phyloP scores from a whole-genome alignment of 768 basidiomycete genomes.

The Solioccasus polychromus region DNA sequence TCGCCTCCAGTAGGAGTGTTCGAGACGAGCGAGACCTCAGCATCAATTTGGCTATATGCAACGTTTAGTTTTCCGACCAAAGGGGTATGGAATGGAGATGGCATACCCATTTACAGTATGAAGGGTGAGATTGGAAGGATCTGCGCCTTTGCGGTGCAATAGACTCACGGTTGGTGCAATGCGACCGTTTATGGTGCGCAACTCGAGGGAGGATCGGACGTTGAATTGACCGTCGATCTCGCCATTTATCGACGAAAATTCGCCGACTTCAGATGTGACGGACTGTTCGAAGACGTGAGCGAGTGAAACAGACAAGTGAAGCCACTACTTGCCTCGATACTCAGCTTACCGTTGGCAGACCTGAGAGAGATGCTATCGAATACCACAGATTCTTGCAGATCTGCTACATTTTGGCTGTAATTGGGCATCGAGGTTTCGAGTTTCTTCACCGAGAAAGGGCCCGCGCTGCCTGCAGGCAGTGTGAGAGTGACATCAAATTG shows the following conservation, averaged over 20 bases:
- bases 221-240: conserved; percentile 44
- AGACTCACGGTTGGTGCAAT: conserved; percentile 41
- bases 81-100: background rate
- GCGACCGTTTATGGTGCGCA: conserved; percentile 38
- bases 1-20: conserved; percentile 25
- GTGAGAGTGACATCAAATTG: conserved; percentile 36
- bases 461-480: conserved; percentile 32
- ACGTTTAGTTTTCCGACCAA: conserved; percentile 1
- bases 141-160: conserved; percentile 22
- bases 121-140: conserved; percentile 31
- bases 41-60: conserved; percentile 15
- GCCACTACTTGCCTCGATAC: conserved; percentile 29
- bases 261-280: conserved; percentile 25
- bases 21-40: conserved; percentile 32
- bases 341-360: conserved; percentile 36
- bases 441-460: conserved; percentile 34
- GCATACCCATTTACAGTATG: conserved; percentile 44
- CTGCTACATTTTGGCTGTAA: conserved; percentile 36
- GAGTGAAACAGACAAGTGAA: background rate
- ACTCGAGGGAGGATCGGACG: conserved; percentile 31
- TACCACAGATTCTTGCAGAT: conserved; percentile 31
- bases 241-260: conserved; percentile 42
- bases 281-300: conserved; percentile 26
- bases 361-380: conserved; percentile 38
- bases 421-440: conserved; percentile 43